Base-by-base conservation (phyloP, 2,329 filamentous ascomycete species). In the Dactylonectria estremocensis region DNA sequence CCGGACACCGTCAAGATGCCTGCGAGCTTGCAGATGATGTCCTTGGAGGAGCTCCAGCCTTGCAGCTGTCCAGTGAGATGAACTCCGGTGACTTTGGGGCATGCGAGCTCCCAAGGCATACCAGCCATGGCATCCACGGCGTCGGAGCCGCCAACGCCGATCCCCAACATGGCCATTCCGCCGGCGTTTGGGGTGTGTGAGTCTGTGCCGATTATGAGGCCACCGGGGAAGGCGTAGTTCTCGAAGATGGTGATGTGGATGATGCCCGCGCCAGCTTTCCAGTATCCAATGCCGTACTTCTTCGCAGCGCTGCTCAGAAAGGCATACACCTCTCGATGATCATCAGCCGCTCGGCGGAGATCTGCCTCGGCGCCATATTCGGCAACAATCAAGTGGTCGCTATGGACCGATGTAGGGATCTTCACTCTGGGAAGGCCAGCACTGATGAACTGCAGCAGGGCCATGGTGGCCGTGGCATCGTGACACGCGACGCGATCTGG, bases 91-190 rank as follows among this genome's bases (percentile, higher is more conserved):
- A 79, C 71, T 53, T 80, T 76, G 2, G 77, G 78, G 55, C 72
- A 77, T 14, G 73, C 71, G 4, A 81, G 66, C 37, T 82, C 80
- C 79, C 79, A 81, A 3, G 78, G 77, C 73, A 81, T 11, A 67
- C 68, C 55, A 75, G 68, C 69, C 71, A 77, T 73, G 82, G 75
- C 14, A 78, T 85, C 87, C 80, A 88, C 72, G 81, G 83, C 71
- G 85, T 86, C 28, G 79, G 78, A 24, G 80, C 86, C 10, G 79
- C 85, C 73, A 84, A 88, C 79, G 0, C 80, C 80, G 7, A 81
- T 76, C 2, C 77, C 80, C 7, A 80, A 49, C 76, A 81, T 80
- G 2, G 75, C 77, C 74, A 81, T 75, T 0, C 79, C 79, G 1
- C 77, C 80, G 4, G 78, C 78, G 48, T 81, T 81, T 3, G 80